Conservation (phyloP, 768 basidiomycete species). For the Punctularia strigosozonata region DNA sequence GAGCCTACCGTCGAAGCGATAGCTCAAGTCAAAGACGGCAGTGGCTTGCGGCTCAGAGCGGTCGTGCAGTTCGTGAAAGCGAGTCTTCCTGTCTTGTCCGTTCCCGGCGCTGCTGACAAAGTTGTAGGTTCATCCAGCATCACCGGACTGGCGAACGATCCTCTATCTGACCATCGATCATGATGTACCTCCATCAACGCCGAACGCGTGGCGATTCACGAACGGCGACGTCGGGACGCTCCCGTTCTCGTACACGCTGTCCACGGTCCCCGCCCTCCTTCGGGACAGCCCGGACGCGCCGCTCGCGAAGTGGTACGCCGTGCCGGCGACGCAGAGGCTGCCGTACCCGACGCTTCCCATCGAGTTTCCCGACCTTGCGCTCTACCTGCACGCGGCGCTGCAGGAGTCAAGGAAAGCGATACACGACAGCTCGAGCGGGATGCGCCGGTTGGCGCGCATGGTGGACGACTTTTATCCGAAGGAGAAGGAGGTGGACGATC, state of each 20-base stretch:
- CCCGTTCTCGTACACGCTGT: conserved; percentile 62
- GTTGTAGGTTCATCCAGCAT: conserved; percentile 44
- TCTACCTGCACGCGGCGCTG: conserved; percentile 62
- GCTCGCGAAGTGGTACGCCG: conserved; percentile 58
- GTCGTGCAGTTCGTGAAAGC: conserved; percentile 77
- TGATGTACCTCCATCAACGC: conserved; percentile 37
- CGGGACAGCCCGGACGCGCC: conserved; percentile 51
- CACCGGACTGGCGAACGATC: conserved; percentile 59
- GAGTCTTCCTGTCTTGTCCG: conserved; percentile 8
- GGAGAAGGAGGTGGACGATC: conserved; percentile 33
- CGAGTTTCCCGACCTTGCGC: conserved; percentile 61
- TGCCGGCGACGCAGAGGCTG: conserved; percentile 45
- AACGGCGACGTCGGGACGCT: conserved; percentile 52
- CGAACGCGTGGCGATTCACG: conserved; percentile 33
- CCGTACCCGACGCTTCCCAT: conserved; percentile 68
- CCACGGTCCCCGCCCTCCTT: conserved; percentile 46
- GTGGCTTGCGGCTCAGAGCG: conserved; percentile 49
- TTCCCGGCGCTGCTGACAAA: conserved; percentile 5
- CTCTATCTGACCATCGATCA: conserved; percentile 72
- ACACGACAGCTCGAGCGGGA: conserved; percentile 46
- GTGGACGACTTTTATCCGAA: conserved; percentile 56
- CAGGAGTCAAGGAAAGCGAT: conserved; percentile 53
- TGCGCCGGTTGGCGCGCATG: conserved; percentile 59
- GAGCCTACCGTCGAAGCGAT: conserved; percentile 63
- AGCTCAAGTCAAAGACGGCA: conserved; percentile 40